Percentiles rank a stretch among this genome's conserved stretches.
Evolutionary conservation across 495 filamentous ascomycete species (phyloP).

Genomic region (Chaetomium tenue): DNA sequence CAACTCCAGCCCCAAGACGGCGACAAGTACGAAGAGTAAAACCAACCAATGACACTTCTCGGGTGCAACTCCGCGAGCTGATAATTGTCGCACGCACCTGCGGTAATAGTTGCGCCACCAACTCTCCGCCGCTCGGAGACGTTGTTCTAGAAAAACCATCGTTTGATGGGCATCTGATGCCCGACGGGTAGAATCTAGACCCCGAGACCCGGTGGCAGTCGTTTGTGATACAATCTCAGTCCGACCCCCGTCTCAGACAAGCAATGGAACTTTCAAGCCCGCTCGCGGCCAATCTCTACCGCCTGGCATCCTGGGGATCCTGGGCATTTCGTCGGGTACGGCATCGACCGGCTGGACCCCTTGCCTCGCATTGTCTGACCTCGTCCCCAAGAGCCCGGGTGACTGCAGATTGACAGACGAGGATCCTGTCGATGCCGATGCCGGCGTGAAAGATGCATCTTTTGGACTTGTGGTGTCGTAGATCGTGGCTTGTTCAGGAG

Average conservation of each 20-base stretch:
- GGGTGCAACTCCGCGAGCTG: not conserved
- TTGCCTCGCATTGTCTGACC: not conserved
- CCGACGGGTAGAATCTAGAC: conserved; percentile 1
- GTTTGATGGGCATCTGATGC: not conserved
- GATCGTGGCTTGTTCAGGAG: not conserved
- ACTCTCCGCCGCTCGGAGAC: not conserved
- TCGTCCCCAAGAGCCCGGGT: not conserved
- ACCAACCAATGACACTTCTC: not conserved
- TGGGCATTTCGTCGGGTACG: not conserved
- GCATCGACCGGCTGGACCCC: not conserved
- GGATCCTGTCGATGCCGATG: not conserved
- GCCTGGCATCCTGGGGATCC: too few species aligned
- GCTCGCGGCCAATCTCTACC: not conserved
- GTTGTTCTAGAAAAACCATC: not conserved
- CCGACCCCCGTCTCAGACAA: not conserved
- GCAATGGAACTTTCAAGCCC: not conserved
- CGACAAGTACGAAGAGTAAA: not conserved
- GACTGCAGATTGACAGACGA: conserved; percentile 2
- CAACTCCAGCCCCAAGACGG: not conserved
- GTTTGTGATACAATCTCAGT: not conserved
- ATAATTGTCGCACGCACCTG: not conserved
- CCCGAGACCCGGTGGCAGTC: not conserved
- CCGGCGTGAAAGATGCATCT: not conserved
- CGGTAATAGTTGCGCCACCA: not conserved
- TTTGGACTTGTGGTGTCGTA: not conserved